These are phyloP conservation scores for Catharanthus roseus DNA, from an alignment of 257 asterid genomes.

Conservation along the genomic window DNA sequence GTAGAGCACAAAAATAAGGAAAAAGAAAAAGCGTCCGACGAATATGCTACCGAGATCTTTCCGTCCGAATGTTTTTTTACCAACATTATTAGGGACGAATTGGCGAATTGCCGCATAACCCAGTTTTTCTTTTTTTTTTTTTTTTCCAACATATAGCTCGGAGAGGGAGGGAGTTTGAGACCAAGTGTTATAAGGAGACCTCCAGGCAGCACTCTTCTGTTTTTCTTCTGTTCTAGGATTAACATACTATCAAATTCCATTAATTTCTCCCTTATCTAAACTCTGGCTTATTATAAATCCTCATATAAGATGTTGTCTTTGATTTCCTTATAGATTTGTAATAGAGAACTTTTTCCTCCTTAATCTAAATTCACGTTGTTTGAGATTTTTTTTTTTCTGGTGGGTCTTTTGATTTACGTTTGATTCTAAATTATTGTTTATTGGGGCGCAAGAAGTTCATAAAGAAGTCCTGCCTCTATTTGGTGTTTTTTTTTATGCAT, in stretches of 20 bases:
- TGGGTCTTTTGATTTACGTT: background rate
- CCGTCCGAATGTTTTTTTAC: no score
- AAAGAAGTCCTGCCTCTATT: no score
- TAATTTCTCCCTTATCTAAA: background rate
- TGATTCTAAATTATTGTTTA: background rate
- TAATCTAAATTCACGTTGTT: background rate
- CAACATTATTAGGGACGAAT: no score
- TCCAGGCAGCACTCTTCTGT: no score
- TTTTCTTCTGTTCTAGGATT: no score
- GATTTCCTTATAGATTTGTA: background rate
- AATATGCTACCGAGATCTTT: no score
- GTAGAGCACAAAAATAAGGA: no score
- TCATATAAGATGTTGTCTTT: background rate
- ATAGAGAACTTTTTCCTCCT: background rate
- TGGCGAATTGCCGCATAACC: background rate
- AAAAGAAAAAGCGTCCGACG: no score
- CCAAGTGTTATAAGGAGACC: background rate
- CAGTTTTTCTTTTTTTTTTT: background rate
- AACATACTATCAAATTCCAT: background rate
- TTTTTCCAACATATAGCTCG: background rate
- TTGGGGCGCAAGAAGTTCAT: background rate
- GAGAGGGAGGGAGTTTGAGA: background rate
- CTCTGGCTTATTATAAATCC: background rate
- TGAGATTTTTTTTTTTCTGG: background rate
- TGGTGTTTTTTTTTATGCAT: no score